A percentile compares a stretch with the other conserved stretches of the same genome.
phyloP scores from a whole-genome alignment of 306 rosid genomes.

The Prunus fruticosa region DNA sequence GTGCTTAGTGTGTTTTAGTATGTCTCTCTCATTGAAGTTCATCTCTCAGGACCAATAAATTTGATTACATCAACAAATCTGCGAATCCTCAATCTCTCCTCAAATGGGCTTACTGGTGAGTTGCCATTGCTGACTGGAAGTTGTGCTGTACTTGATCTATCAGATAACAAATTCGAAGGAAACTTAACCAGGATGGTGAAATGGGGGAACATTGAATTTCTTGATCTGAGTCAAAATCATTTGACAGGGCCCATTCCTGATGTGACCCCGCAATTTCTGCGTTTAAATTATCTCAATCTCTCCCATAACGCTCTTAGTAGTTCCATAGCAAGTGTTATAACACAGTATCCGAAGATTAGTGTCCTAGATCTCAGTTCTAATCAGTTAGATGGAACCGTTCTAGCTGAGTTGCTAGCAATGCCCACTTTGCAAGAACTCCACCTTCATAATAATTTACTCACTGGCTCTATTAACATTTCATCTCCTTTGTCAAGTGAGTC shows the following conservation, averaged over 20 bases:
- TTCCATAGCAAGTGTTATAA: constrained; percentile 60
- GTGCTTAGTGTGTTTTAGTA: not conserved
- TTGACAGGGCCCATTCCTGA: constrained; percentile 77
- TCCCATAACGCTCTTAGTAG: constrained; percentile 68
- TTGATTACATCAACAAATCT: constrained; percentile 70
- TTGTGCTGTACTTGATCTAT: constrained; percentile 89
- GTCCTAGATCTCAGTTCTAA: constrained; percentile 87
- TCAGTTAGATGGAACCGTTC: constrained; percentile 62
- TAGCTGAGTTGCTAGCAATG: constrained; percentile 54
- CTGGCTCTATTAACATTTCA: constrained; percentile 60
- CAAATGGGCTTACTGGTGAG: constrained; percentile 66
- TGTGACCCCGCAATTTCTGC: constrained; percentile 76
- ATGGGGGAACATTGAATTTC: constrained; percentile 91
- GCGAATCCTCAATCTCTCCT: constrained; percentile 67
- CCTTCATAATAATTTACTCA: constrained; percentile 64
- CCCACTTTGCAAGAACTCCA: constrained; percentile 81
- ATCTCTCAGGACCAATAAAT: constrained; percentile 70
- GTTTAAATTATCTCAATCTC: constrained; percentile 72
- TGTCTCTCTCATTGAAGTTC: constrained; percentile 31
- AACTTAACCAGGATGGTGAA: constrained; percentile 70
- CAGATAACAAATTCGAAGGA: constrained; percentile 76
- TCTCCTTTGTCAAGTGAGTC: constrained; percentile 47
- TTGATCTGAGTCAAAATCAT: constrained; percentile 84
- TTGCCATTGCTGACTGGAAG: constrained; percentile 90
- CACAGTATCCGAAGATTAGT: constrained; percentile 79